Evolutionary conservation across 352 stramenopile genomes (phyloP).

Genomic region (Plasmopara halstedii): DNA sequence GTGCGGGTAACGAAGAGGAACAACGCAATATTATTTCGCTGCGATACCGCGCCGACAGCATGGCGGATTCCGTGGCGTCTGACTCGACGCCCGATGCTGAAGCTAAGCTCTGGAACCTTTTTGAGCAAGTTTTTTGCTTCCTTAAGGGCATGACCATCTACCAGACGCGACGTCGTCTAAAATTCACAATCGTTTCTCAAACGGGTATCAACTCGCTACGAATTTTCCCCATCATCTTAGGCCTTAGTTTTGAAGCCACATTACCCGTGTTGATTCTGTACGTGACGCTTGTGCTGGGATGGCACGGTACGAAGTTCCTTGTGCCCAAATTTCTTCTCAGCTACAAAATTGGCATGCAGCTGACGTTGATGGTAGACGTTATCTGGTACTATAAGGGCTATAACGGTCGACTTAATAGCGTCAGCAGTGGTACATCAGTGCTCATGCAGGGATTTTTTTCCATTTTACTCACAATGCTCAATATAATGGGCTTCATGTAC

Average conservation of each 20-base stretch:
- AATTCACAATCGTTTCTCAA: constrained; percentile 86
- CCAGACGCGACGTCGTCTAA: constrained; percentile 63
- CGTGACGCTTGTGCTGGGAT: constrained; percentile 78
- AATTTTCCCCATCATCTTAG: constrained; percentile 83
- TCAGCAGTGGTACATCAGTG: constrained; percentile 69
- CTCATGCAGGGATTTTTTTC: constrained; percentile 86
- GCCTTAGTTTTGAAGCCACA: constrained; percentile 75
- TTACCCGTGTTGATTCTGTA: constrained; percentile 82
- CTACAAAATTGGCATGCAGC: constrained; percentile 87
- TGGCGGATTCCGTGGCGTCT: constrained; percentile 72
- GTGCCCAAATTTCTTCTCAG: constrained; percentile 78
- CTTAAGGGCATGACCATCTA: constrained; percentile 87
- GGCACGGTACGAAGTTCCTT: constrained; percentile 85
- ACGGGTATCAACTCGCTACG: constrained; percentile 72
- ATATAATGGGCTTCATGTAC: constrained; percentile 72
- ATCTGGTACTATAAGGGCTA: constrained; percentile 85
- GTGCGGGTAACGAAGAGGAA: constrained; percentile 54
- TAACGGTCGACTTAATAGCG: constrained; percentile 77
- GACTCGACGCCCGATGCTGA: constrained; percentile 51
- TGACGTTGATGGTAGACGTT: constrained; percentile 76
- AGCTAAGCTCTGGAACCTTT: constrained; percentile 67
- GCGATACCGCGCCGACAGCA: constrained; percentile 76
- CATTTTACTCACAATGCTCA: constrained; percentile 68
- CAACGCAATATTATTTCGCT: constrained; percentile 84
- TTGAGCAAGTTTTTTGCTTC: constrained; percentile 84